Base-by-base conservation (phyloP, 176 grass and related monocot genomes). In the Eragrostis nindensis region DNA sequence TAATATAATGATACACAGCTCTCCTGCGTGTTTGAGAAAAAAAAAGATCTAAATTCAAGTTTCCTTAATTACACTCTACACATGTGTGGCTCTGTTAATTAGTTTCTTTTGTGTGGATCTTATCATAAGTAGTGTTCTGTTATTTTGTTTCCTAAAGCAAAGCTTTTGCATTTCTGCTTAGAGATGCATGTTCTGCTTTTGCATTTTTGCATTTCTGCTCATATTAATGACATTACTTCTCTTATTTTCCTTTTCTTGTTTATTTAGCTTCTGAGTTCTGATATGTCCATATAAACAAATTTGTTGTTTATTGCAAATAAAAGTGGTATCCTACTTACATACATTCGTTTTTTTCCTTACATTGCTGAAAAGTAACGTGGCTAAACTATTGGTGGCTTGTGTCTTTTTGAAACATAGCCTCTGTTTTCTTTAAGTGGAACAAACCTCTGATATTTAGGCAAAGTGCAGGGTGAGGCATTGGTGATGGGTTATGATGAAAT, bases 401-500 rank as follows among this genome's bases (percentile, higher is more conserved):
- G 83, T 68, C n/a, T 39, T 66, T 4, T 56, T 80, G 48, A 80
- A 66, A 17, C n/a, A 55, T 68, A 2, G 29, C 17, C 30, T 86
- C 18, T 82, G 14, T 74, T 54, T 41, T 30, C 27, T 13, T 52
- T 36, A 52, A 66, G 48, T 29, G 49, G 49, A 54, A 68, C 50
- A 57, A 70, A 70, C 52, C 32, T 89, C 27, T 87, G 26, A 24
- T 84, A 48, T 59, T 68, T 89, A 32, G 48, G 48, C 1, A 39
- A 91, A 84, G 78, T 88, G 83, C 82, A 98, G 95, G 95, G 95
- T 36, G 95, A 98, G 84, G 95, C 95, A 42, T 82, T 98, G 71
- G 95, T 98, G 17, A 92, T 89, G 95, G 95, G 95, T 62, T 98
- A 98, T 87, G 95, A 98, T 91, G 95, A 98, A 86, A 98, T 98